Evolutionary conservation across 345 rosid genomes (phyloP).

Genomic region (Jatropha curcas): DNA sequence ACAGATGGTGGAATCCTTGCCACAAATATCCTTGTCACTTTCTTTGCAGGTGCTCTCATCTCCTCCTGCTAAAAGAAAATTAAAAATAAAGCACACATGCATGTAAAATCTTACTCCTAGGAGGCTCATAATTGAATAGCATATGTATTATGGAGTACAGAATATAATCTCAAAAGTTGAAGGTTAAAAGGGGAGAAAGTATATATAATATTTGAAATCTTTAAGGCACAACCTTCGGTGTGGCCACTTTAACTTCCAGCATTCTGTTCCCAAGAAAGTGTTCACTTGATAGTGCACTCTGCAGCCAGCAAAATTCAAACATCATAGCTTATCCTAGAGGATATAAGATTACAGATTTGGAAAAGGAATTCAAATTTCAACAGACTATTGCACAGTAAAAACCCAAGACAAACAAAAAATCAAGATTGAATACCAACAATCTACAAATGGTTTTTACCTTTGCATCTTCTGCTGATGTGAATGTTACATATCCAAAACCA

Average conservation of each 20-base stretch:
- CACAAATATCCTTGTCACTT: constrained; percentile 87
- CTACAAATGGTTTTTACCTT: constrained; percentile 42
- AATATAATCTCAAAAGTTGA: background rate
- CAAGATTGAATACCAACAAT: background rate
- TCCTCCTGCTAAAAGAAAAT: constrained; percentile 66
- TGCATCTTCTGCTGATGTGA: constrained; percentile 74
- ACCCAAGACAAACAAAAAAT: background rate
- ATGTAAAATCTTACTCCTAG: background rate
- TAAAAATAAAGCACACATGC: constrained; percentile 7
- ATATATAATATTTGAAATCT: background rate
- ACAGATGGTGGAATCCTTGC: constrained; percentile 90
- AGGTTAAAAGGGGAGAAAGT: background rate
- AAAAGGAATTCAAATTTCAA: background rate
- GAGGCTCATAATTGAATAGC: background rate
- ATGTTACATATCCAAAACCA: constrained; percentile 96
- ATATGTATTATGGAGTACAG: background rate
- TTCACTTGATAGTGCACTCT: constrained; percentile 73
- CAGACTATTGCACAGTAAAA: background rate
- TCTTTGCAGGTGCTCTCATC: constrained; percentile 86
- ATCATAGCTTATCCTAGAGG: background rate
- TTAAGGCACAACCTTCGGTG: constrained; percentile 73
- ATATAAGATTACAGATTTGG: background rate
- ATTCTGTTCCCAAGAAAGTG: constrained; percentile 84
- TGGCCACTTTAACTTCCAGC: constrained; percentile 90
- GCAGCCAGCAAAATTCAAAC: constrained; percentile 23